phyloP scores from a whole-genome alignment of 2,329 filamentous ascomycete species.

The Pseudopyrenochaeta lycopersici region DNA sequence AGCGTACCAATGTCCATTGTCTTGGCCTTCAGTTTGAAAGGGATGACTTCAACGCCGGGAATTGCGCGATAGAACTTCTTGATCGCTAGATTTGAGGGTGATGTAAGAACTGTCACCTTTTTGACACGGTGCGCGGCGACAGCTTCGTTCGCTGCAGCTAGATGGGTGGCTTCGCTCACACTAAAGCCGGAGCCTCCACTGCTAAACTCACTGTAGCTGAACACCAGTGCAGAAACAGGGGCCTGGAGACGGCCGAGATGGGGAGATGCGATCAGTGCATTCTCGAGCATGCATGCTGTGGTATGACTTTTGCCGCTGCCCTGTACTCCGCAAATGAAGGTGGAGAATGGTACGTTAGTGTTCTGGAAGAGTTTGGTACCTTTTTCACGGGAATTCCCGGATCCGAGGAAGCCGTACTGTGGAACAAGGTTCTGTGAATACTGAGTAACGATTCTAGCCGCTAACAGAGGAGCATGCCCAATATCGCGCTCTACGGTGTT shows the following conservation, averaged over 20 bases:
- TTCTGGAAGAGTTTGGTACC: slow-evolving; percentile 57
- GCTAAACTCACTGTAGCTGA: slow-evolving; percentile 61
- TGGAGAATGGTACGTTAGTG: slow-evolving; percentile 64
- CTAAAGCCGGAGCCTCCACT: slow-evolving; percentile 57
- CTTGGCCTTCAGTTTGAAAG: slow-evolving; percentile 57
- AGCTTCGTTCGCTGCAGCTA: slow-evolving; percentile 51
- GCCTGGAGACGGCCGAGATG: slow-evolving; percentile 56
- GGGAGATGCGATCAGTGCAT: slow-evolving; percentile 53
- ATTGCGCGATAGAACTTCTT: slow-evolving; percentile 26
- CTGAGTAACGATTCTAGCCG: slow-evolving; percentile 1
- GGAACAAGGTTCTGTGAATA: slow-evolving; percentile 18
- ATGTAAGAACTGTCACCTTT: slow-evolving; percentile 31
- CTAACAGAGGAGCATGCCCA: slow-evolving; percentile 16
- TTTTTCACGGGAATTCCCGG: not conserved
- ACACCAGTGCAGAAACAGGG: slow-evolving; percentile 67
- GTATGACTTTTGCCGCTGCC: slow-evolving; percentile 71
- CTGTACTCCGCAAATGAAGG: slow-evolving; percentile 71
- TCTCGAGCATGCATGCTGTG: slow-evolving; percentile 62
- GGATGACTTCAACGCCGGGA: slow-evolving; percentile 55
- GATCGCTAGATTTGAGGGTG: slow-evolving; percentile 35
- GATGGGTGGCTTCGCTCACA: slow-evolving; percentile 66
- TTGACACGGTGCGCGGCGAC: slow-evolving; percentile 18
- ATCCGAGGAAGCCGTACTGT: slow-evolving; percentile 20
- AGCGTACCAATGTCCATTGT: slow-evolving; percentile 64
- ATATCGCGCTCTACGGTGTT: slow-evolving; percentile 5